Evolutionary conservation across 352 stramenopile species (phyloP).

Genomic region (Pelagophyceae sp.): DNA sequence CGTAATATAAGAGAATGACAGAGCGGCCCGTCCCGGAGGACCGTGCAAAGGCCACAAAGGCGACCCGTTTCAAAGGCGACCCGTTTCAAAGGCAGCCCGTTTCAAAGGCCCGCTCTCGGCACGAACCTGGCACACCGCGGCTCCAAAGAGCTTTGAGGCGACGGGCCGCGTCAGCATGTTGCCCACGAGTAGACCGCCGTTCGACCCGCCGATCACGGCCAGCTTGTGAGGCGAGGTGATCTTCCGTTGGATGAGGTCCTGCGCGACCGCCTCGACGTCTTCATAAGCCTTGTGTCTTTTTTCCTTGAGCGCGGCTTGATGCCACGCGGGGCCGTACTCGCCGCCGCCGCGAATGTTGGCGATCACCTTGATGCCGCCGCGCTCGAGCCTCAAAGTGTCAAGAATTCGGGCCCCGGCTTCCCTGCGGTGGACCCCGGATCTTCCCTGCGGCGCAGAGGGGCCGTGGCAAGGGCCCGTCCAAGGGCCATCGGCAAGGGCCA

Average conservation of each 20-base stretch:
- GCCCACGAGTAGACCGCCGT: constrained; percentile 83
- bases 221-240: constrained; percentile 78
- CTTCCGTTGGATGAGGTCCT: constrained; percentile 73
- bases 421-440: too few species aligned
- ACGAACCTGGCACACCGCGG: constrained; percentile 74
- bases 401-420: too few species aligned
- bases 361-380: constrained; percentile 75
- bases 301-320: constrained; percentile 77
- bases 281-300: constrained; percentile 87
- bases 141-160: constrained; percentile 71
- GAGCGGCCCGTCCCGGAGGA: too few species aligned
- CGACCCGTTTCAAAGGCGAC: too few species aligned
- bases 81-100: too few species aligned
- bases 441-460: too few species aligned
- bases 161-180: constrained; percentile 66
- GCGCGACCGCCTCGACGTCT: constrained; percentile 83
- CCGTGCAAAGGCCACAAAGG: too few species aligned
- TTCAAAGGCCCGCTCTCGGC: too few species aligned
- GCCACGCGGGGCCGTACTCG: constrained; percentile 80
- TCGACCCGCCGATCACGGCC: constrained; percentile 76
- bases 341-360: constrained; percentile 83
- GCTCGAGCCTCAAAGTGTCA: too few species aligned
- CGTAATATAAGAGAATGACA: too few species aligned
- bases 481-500: too few species aligned
- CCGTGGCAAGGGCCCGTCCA: too few species aligned